phyloP scores from a whole-genome alignment of 306 rosid species.

The Hippophae rhamnoides region DNA sequence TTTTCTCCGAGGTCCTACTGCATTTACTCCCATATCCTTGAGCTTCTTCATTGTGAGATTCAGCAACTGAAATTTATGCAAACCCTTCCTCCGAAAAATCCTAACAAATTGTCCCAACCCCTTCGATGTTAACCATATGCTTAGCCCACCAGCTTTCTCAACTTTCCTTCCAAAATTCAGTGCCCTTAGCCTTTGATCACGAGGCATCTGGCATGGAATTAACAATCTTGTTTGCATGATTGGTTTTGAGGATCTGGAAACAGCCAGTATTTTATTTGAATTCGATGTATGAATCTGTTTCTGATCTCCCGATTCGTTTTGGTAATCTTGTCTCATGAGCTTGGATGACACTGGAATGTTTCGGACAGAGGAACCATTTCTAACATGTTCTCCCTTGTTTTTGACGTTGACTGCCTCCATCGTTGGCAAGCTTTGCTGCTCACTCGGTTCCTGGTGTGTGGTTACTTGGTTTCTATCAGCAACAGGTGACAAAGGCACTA shows the following conservation, averaged over 20 bases:
- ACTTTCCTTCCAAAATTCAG: conserved; percentile 71
- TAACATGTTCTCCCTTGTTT: conserved; percentile 11
- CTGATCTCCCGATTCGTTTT: conserved; percentile 25
- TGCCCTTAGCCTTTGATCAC: conserved; percentile 56
- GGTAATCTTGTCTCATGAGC: conserved; percentile 22
- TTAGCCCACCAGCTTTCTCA: conserved; percentile 80
- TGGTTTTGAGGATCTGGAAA: conserved; percentile 31
- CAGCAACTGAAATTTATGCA: conserved; percentile 64
- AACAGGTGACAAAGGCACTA: conserved; percentile 50
- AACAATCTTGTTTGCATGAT: conserved; percentile 34
- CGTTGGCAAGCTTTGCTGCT: conserved; percentile 31
- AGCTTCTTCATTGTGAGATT: conserved; percentile 84
- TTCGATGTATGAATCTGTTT: conserved; percentile 24
- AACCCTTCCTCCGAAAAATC: conserved; percentile 54
- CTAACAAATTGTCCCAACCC: conserved; percentile 73
- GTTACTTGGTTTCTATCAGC: conserved; percentile 17
- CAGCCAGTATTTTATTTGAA: conserved; percentile 30
- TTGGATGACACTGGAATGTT: conserved; percentile 23
- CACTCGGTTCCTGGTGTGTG: conserved; percentile 30
- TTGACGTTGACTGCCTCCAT: not conserved
- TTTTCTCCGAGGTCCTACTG: conserved; percentile 97
- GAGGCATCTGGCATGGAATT: conserved; percentile 26
- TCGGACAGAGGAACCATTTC: conserved; percentile 23
- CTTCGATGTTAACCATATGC: conserved; percentile 63
- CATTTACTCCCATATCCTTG: conserved; percentile 88